phyloP scores from a whole-genome alignment of 1,284 basidiomycete genomes.

The Ceratobasidium theobromae region DNA sequence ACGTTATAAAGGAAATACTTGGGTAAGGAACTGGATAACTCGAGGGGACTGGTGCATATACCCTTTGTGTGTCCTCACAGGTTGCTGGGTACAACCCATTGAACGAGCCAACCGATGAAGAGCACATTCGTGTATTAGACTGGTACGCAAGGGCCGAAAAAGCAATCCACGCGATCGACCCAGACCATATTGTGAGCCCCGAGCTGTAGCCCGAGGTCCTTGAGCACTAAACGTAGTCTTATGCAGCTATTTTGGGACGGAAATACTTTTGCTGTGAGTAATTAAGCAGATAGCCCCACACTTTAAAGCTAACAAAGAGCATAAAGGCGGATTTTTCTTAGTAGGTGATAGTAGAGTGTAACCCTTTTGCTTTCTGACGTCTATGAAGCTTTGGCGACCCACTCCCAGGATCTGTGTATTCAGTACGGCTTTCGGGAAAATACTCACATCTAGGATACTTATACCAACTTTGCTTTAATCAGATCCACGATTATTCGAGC shows the following conservation, averaged over 20 bases:
- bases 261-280: constrained; percentile 45
- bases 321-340: constrained; percentile 30
- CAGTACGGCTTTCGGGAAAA: constrained; percentile 26
- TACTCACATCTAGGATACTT: neutral
- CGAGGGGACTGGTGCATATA: too few relatives aligned
- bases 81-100: constrained; percentile 46
- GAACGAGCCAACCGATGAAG: constrained; percentile 49
- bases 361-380: neutral
- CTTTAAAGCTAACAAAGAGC: neutral
- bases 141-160: constrained; percentile 48
- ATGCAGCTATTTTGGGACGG: constrained; percentile 38
- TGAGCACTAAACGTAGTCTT: neutral
- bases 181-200: constrained; percentile 44
- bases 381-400: constrained; percentile 34
- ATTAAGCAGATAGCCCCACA: neutral
- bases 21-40: constrained; percentile 41
- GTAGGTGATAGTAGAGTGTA: constrained; percentile 1
- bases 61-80: neutral
- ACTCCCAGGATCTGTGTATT: constrained; percentile 46
- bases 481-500: constrained; percentile 47
- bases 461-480: neutral
- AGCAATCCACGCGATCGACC: constrained; percentile 48
- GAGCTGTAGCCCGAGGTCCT: constrained; percentile 26
- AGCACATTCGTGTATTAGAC: constrained; percentile 42
- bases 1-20: constrained; percentile 49